These are phyloP conservation scores for Colletotrichum euphorbiae DNA, from an alignment of 2,329 filamentous ascomycete species.

Conservation along the genomic window DNA sequence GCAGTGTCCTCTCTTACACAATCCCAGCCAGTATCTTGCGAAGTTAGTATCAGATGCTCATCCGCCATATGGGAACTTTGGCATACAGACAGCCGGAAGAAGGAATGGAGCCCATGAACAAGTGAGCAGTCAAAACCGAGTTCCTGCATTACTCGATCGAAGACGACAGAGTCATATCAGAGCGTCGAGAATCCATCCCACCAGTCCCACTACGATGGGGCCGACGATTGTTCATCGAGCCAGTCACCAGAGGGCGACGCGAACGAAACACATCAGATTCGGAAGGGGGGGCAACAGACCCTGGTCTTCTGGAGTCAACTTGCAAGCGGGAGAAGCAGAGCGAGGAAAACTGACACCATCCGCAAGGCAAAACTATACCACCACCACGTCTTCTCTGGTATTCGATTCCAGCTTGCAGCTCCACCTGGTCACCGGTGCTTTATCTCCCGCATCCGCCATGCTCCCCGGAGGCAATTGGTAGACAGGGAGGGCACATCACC, in stretches of 20 bases:
- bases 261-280: constrained; percentile 4
- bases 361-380: constrained; percentile 4
- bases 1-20: neutral
- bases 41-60: neutral
- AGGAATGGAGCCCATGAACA: constrained; percentile 12
- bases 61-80: neutral
- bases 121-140: neutral
- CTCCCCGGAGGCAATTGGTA: neutral
- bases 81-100: neutral
- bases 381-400: constrained; percentile 1
- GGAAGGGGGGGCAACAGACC: constrained; percentile 11
- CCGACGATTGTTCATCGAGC: neutral
- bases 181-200: constrained; percentile 1
- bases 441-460: constrained; percentile 27
- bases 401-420: constrained; percentile 17
- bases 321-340: constrained; percentile 3
- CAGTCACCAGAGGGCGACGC: constrained; percentile 11
- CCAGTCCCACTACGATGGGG: neutral
- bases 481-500: constrained; percentile 10
- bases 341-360: constrained; percentile 16
- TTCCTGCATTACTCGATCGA: neutral
- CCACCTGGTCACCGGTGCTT: constrained; percentile 33
- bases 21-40: neutral
- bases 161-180: constrained; percentile 9
- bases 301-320: neutral